Evolutionary conservation across 2,329 filamentous ascomycete species (phyloP), one percentile per base, ranked within the genome.

Genomic region (Verticillium nonalfalfae): DNA sequence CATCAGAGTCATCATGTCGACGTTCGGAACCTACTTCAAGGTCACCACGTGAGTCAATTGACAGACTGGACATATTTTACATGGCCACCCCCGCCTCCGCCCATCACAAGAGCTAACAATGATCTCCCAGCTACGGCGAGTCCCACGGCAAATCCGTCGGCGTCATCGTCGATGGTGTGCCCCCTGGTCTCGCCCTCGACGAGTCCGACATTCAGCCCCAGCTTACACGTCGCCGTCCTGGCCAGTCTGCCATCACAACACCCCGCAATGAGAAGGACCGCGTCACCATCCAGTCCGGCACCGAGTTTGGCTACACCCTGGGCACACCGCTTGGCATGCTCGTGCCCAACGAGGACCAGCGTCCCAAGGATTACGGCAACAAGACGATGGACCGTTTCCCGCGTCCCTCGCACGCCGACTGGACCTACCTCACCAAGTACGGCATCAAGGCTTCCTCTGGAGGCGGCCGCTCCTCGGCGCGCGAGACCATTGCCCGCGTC

Each of bases 341-440:
- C 62, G 93, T 98, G 54, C 83, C 88, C 75, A 98, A 98, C 76
- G 88, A 98, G 80, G 93, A 98, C 75, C 92, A 97, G 73, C 82
- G 94, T 65, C 94, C 93, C 40, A 88, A 91, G 73, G 95, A 99
- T 80, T 98, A 98, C 77, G 90, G 90, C 61, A 85, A 87, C 77
- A 85, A 86, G 73, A 97, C 93, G 35, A 97, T 97, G 86, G 91
- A 98, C 76, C 79, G 87, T 65, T 98, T 90, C 82, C 95, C 95
- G 4, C 85, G 95, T 59, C 95, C 94, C 39, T 92, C 88, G 73
- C 95, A 98, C 77, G 94, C 95, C 63, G 94, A 98, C 78, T 97
- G 90, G 86, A 98, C 95, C 63, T 98, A 98, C 78, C 83, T 97
- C 64, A 91, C 97, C 76, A 98, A 98, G 79, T 99, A 99, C 75